A percentile compares a stretch with the other conserved stretches of the same genome.
Conservation (phyloP, 2,329 filamentous ascomycete species). For the Neofusicoccum ribis region DNA sequence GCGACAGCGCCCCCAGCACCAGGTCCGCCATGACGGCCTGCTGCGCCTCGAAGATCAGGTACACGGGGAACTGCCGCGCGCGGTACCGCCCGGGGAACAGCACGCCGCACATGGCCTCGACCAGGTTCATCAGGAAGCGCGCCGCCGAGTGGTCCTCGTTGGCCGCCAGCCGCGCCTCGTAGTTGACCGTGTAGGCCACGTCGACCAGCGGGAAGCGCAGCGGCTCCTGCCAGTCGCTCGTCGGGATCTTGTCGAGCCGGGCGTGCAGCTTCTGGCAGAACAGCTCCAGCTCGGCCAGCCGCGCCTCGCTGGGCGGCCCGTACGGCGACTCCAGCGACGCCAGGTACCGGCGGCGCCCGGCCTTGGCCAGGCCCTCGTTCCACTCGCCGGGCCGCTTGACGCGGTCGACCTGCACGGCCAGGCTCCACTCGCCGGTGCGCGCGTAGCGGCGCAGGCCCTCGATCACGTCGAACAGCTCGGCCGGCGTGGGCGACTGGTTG, state of each 20-base stretch:
- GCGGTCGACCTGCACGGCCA: conserved; percentile 12
- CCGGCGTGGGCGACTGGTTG: conserved; percentile 18
- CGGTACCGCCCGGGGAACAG: conserved; percentile 15
- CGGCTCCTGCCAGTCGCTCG: conserved; percentile 12
- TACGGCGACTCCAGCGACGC: background rate
- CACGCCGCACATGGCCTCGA: conserved; percentile 14
- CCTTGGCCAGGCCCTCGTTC: conserved; percentile 17
- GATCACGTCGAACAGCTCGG: conserved; percentile 20
- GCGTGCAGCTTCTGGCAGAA: conserved; percentile 19
- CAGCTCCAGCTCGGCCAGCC: conserved; percentile 18
- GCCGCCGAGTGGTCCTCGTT: conserved; percentile 8
- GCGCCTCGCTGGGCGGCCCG: background rate
- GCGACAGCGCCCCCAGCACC: conserved; percentile 12
- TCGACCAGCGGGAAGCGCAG: conserved; percentile 21
- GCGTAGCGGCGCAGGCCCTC: conserved; percentile 19
- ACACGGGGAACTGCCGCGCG: conserved; percentile 13
- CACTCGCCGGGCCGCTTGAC: background rate
- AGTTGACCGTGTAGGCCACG: conserved; percentile 20
- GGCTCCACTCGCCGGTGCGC: conserved; percentile 18
- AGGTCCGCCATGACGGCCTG: conserved; percentile 21
- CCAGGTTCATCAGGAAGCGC: conserved; percentile 17
- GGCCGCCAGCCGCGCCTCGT: conserved; percentile 7
- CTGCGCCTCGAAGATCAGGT: conserved; percentile 20
- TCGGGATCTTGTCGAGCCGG: conserved; percentile 18
- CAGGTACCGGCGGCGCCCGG: conserved; percentile 19